phyloP scores from a whole-genome alignment of 352 stramenopile genomes.

The Plasmopara muralis region DNA sequence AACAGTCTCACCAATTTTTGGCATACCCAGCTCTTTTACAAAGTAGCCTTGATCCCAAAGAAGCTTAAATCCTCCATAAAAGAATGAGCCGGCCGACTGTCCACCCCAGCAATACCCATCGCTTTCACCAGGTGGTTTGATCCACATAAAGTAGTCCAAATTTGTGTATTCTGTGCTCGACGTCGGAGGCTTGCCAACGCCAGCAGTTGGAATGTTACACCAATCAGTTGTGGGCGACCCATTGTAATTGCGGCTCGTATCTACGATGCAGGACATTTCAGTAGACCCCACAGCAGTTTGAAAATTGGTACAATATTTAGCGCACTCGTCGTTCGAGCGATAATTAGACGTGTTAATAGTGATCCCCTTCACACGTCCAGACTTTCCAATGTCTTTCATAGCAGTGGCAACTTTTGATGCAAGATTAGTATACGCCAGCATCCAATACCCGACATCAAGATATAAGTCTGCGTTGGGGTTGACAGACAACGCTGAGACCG shows the following conservation, averaged over 20 bases:
- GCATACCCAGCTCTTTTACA: slow-evolving; percentile 26
- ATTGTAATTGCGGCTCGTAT: slow-evolving; percentile 68
- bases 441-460: slow-evolving; percentile 63
- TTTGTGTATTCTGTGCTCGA: slow-evolving; percentile 37
- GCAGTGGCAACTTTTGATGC: slow-evolving; percentile 22
- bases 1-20: slow-evolving; percentile 17
- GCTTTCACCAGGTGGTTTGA: slow-evolving; percentile 58
- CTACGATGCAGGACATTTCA: slow-evolving; percentile 42
- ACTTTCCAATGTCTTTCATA: slow-evolving; percentile 30
- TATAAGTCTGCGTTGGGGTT: slow-evolving; percentile 70
- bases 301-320: slow-evolving; percentile 46
- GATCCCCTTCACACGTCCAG: slow-evolving; percentile 48
- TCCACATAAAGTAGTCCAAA: slow-evolving; percentile 66
- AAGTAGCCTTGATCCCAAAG: slow-evolving; percentile 66
- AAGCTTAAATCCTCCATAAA: slow-evolving; percentile 36
- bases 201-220: slow-evolving; percentile 58
- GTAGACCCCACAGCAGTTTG: slow-evolving; percentile 34
- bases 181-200: slow-evolving; percentile 47
- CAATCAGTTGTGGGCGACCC: slow-evolving; percentile 34
- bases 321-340: slow-evolving; percentile 41
- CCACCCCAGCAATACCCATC: slow-evolving; percentile 49
- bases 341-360: slow-evolving; percentile 80
- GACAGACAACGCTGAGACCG: slow-evolving; percentile 32
- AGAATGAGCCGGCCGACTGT: slow-evolving; percentile 42
- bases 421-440: slow-evolving; percentile 21